Percentiles rank a stretch among this genome's conserved stretches.
These are phyloP conservation scores for Plenodomus tracheiphilus DNA, from an alignment of 2,329 filamentous ascomycete genomes.

Conservation along the genomic window DNA sequence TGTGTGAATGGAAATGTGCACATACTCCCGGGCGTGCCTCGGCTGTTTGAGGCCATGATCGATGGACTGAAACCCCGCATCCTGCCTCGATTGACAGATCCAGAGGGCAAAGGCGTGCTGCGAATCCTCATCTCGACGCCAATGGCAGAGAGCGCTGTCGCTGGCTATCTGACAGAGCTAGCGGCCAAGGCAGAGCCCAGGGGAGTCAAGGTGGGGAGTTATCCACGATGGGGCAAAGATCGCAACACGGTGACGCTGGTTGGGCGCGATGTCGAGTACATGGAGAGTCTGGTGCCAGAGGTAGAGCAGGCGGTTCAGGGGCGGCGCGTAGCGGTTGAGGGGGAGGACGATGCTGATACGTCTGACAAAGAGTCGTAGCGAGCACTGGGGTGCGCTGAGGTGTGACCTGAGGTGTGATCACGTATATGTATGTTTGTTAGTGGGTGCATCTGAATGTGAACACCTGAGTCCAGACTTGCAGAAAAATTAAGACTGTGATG, in stretches of 20 bases:
- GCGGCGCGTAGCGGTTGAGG: slow-evolving; percentile 69
- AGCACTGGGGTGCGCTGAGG: slow-evolving; percentile 28
- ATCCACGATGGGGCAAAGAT: slow-evolving; percentile 87
- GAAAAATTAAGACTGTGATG: too few relatives aligned
- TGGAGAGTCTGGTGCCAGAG: slow-evolving; percentile 78
- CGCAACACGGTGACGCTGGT: slow-evolving; percentile 91
- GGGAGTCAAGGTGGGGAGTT: slow-evolving; percentile 92
- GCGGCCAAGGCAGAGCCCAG: slow-evolving; percentile 71
- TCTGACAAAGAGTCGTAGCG: slow-evolving; percentile 43
- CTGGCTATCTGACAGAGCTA: slow-evolving; percentile 78
- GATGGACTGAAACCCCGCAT: slow-evolving; percentile 74
- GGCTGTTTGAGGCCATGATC: slow-evolving; percentile 78
- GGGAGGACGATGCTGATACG: slow-evolving; percentile 53
- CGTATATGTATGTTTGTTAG: too few relatives aligned
- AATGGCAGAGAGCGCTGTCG: slow-evolving; percentile 81
- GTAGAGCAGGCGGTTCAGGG: slow-evolving; percentile 78
- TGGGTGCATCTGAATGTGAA: too few relatives aligned
- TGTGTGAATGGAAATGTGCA: slow-evolving; percentile 93
- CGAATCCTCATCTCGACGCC: slow-evolving; percentile 86
- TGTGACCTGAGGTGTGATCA: too few relatives aligned
- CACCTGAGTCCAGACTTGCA: too few relatives aligned
- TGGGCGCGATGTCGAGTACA: slow-evolving; percentile 70
- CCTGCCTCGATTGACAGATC: slow-evolving; percentile 72
- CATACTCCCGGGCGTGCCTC: slow-evolving; percentile 87
- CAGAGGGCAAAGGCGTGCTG: slow-evolving; percentile 77